Base-by-base conservation (phyloP, 441 rosid genomes). In the Gossypium davidsonii region DNA sequence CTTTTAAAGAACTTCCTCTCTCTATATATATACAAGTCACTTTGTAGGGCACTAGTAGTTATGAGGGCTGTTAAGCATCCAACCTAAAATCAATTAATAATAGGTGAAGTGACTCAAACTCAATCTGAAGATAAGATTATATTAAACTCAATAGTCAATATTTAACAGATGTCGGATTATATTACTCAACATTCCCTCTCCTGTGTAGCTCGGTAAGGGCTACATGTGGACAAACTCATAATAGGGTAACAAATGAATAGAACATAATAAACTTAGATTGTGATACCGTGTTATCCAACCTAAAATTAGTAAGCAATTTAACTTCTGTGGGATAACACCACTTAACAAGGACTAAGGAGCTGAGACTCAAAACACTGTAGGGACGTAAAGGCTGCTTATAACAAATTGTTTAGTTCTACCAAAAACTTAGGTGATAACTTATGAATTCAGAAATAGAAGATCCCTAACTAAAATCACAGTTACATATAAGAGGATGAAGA, bases 171-270 rank as follows among this genome's bases (percentile, higher is more conserved):
- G 6, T 9, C 1, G 60, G 60, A 56, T 56, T 2, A 20, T 18
- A 55, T 55, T 55, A 20, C 26, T 55, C 21, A 55, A 55, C 18
- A 59, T 7, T 59, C 64, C 64, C 64, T 59, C 42, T 28, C 42
- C 31, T 9, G 11, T 28, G 64, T 28, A 26, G 64, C 42, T 59
- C 42, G 31, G 18, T n/a, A 21, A 57, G 61, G 39, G 42, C 64
- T 28, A 60, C 20, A 60, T 60, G 20, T 28, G 64, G 42, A 60
- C 64, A 60, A 60, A 12, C 64, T 60, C 64, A 28, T 39, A 60
- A 2, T 9, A 23, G 64, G 42, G 18, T 14, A 28, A 60, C 42
- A 31, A 2, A 37, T 15, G 17, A 60, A 17, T 15, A 60, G 65
- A 60, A 28, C 65, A 59, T 14, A 26, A 59, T 26, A 59, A 26